A percentile compares a stretch with the other conserved stretches of the same genome.
Conservation (phyloP, 257 asterid species). For the Craterostigma plantagineum region DNA sequence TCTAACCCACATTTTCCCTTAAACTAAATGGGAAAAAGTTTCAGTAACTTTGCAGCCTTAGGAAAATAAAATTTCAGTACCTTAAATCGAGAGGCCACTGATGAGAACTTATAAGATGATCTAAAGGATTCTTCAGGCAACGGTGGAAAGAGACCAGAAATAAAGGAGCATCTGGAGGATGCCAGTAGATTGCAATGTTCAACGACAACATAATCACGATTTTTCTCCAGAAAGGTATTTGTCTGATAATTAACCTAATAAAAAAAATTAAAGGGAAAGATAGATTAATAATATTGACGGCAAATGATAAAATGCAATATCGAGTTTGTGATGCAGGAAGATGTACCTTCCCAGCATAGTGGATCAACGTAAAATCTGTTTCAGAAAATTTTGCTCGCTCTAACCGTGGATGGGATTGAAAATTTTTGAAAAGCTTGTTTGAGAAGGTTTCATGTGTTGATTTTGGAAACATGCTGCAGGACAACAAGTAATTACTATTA, state of each 20-base stretch:
- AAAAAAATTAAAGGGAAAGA: constrained; percentile 12
- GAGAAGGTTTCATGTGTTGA: constrained; percentile 91
- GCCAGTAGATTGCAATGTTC: constrained; percentile 88
- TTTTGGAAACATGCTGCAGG: constrained; percentile 93
- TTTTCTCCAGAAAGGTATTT: constrained; percentile 71
- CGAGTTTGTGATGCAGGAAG: neutral
- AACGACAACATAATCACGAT: constrained; percentile 95
- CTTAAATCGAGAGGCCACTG: constrained; percentile 97
- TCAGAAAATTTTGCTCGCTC: constrained; percentile 83
- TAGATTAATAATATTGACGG: constrained; percentile 4
- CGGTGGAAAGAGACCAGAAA: constrained; percentile 72
- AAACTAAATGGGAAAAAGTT: no score
- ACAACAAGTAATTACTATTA: constrained; percentile 12
- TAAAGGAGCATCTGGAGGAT: constrained; percentile 67
- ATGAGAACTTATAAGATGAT: constrained; percentile 94
- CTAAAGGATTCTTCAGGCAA: constrained; percentile 79
- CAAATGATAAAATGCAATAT: no score
- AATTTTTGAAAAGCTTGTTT: constrained; percentile 78
- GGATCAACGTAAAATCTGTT: constrained; percentile 84
- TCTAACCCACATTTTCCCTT: neutral
- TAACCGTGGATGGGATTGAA: constrained; percentile 56
- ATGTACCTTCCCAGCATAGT: constrained; percentile 98
- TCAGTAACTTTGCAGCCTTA: neutral
- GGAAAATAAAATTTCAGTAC: constrained; percentile 16
- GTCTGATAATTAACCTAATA: constrained; percentile 87